Percentiles rank a stretch among this genome's conserved stretches.
These are phyloP conservation scores for Xerocomus amazonicus DNA, from an alignment of 1,284 basidiomycete genomes.

Conservation along the genomic window DNA sequence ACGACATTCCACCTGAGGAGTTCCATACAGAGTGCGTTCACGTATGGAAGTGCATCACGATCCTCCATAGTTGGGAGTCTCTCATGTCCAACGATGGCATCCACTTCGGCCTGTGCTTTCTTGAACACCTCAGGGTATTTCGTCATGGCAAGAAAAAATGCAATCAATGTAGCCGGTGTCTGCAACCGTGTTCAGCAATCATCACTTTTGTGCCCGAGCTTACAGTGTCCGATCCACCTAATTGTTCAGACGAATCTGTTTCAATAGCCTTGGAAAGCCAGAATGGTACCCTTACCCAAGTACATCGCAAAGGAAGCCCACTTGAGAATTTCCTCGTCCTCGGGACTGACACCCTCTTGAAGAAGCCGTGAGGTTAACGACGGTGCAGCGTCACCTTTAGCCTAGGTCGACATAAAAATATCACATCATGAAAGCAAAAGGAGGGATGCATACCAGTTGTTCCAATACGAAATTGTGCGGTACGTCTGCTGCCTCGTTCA, in stretches of 20 bases:
- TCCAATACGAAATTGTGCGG: too few relatives aligned
- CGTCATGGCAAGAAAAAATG: conserved; percentile 24
- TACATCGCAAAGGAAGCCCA: conserved; percentile 17
- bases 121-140: conserved; percentile 11
- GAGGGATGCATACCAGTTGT: too few relatives aligned
- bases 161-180: conserved; percentile 39
- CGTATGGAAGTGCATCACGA: too few relatives aligned
- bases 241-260: not conserved
- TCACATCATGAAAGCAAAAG: too few relatives aligned
- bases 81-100: conserved; percentile 11
- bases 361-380: conserved; percentile 34
- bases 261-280: not conserved
- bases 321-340: conserved; percentile 17
- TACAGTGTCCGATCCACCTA: conserved; percentile 25
- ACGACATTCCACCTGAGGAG: conserved; percentile 19
- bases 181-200: not conserved
- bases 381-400: conserved; percentile 34
- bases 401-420: conserved; percentile 34
- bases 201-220: conserved; percentile 12
- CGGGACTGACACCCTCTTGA: conserved; percentile 4
- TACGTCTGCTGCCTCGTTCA: too few relatives aligned
- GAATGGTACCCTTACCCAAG: conserved; percentile 15
- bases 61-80: too few relatives aligned
- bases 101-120: conserved; percentile 16
- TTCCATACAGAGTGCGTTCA: too few relatives aligned